phyloP scores from a whole-genome alignment of 345 rosid genomes.

The Eucalyptus cloeziana region DNA sequence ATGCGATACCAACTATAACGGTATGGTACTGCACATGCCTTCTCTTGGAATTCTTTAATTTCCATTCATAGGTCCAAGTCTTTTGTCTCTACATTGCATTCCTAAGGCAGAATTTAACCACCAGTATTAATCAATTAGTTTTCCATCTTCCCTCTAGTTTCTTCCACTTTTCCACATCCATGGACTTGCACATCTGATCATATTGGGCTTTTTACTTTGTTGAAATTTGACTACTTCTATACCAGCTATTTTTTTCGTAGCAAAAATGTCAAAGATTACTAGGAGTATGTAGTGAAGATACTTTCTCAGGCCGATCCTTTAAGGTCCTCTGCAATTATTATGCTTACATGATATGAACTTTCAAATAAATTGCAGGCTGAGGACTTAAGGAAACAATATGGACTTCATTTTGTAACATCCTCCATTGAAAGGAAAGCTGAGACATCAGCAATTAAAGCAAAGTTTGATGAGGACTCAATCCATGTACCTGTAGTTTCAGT shows the following conservation, averaged over 20 bases:
- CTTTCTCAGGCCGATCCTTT: not conserved
- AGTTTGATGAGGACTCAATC: slow-evolving; percentile 41
- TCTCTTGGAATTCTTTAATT: not conserved
- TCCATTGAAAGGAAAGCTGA: slow-evolving; percentile 75
- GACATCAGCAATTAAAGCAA: slow-evolving; percentile 37
- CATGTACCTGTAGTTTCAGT: slow-evolving; percentile 6
- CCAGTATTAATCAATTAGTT: not conserved
- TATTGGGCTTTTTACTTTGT: not conserved
- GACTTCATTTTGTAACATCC: slow-evolving; percentile 67
- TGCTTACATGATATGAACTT: not conserved
- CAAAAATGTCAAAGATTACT: not conserved
- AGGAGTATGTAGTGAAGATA: not conserved
- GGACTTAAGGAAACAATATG: slow-evolving; percentile 46
- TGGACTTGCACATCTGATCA: not conserved
- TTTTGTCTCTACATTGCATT: not conserved
- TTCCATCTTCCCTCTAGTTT: not conserved
- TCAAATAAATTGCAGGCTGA: slow-evolving; percentile 19
- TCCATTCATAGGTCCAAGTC: not conserved
- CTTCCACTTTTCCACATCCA: not conserved
- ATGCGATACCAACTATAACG: slow-evolving; percentile 60
- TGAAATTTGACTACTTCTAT: not conserved
- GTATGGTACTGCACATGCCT: slow-evolving; percentile 4
- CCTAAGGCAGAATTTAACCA: not conserved
- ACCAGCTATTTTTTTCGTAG: not conserved
- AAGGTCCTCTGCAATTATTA: not conserved